Evolutionary conservation across 2,329 filamentous ascomycete genomes (phyloP), one percentile per base, ranked within the genome.

Genomic region (Fusarium nanum): DNA sequence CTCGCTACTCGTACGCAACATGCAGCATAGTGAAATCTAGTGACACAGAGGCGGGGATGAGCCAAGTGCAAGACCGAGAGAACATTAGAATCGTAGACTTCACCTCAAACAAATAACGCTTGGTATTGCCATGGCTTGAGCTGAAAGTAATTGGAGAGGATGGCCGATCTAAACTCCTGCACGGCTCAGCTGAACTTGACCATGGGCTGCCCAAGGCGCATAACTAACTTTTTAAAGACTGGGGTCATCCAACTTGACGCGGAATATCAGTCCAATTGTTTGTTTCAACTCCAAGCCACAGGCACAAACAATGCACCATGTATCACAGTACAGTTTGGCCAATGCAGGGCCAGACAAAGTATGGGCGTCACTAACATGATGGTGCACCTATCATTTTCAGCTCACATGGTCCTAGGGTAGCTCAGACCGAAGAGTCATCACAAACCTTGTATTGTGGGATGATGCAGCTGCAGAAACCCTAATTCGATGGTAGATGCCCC

Each of bases 361-460:
- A 18, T n/a, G 52, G 27, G 7, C 10, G 14, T 25, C 11, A 34
- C 32, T 25, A 52, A 23, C 12, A 28, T 34, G 23, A 27, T 6
- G 16, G 16, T 7, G n/a, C 20, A 13, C 14, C 23, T n/a, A 41
- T 27, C 22, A 41, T 40, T 27, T 16, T n/a, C 11, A 22, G 13
- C 6, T 42, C 40, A 22, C 16, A 27, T 22, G 23, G 25, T 37
- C 14, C 20, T 37, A 61, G 30, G 30, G 42, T 50, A 52, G 20
- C 23, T 20, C 22, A 55, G 63, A 55, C 63, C 42, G 44, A 66
- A 46, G 30, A 46, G 61, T 49, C 47, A 66, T 30, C 22, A 18
- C 12, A 41, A 12, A 22, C 48, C n/a, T 52, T 40, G 27, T 42
- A 41, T 16, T 40, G 48, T 54, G 60, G 40, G 18, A 53, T 41